Evolutionary conservation across 78 protist species (phyloP).

Genomic region (Tieghemostelium lacteum): DNA sequence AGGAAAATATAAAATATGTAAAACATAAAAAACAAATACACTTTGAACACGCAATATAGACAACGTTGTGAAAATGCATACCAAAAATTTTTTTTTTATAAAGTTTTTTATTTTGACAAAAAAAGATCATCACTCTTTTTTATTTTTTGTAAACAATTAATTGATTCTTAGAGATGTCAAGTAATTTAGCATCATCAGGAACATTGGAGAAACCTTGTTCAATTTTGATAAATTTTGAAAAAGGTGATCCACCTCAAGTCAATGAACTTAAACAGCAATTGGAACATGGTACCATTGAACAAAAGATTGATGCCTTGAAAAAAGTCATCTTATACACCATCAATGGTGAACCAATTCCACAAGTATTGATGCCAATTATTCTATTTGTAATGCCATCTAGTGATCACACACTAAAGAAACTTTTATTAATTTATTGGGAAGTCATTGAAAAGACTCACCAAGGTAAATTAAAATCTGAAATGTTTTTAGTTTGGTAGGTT

Average conservation of each 20-base stretch:
- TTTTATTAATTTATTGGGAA: slow-evolving; percentile 95
- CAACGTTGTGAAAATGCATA: too few species aligned
- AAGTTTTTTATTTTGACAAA: too few species aligned
- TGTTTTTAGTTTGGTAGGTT: slow-evolving; percentile 95
- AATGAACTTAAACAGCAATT: slow-evolving; percentile 55
- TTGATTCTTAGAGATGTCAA: too few species aligned
- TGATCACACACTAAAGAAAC: slow-evolving; percentile 94
- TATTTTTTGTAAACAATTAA: too few species aligned
- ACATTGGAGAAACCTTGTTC: slow-evolving; percentile 70
- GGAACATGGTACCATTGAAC: slow-evolving; percentile 60
- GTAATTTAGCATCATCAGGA: slow-evolving; percentile 58
- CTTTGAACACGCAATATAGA: too few species aligned
- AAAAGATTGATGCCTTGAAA: slow-evolving; percentile 78
- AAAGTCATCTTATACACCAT: slow-evolving; percentile 76
- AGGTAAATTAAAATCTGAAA: slow-evolving; percentile 96
- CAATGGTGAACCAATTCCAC: slow-evolving; percentile 88
- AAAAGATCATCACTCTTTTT: too few species aligned
- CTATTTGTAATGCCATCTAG: slow-evolving; percentile 87
- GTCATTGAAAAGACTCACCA: slow-evolving; percentile 91
- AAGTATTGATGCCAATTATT: slow-evolving; percentile 92
- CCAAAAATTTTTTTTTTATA: too few species aligned
- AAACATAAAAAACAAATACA: too few species aligned
- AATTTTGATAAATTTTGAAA: slow-evolving; percentile 54
- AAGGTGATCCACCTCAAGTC: slow-evolving; percentile 76
- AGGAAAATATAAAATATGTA: too few species aligned